Evolutionary conservation across 2,329 filamentous ascomycete species (phyloP), one percentile per base, ranked within the genome.

Genomic region (Lasiodiplodia gonubiensis): DNA sequence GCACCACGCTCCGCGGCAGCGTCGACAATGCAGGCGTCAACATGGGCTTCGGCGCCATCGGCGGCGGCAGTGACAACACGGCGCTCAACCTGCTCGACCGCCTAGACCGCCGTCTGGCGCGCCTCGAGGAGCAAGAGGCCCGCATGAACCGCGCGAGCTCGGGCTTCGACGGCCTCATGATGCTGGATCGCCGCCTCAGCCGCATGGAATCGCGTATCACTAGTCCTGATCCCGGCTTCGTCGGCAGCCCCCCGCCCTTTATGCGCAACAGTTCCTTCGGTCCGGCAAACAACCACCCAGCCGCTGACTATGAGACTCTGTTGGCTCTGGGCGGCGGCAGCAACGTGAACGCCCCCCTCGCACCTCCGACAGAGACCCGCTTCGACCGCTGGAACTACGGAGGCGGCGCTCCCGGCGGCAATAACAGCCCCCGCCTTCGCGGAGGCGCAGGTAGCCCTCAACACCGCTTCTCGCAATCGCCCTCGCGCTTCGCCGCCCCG

Each of bases 31-130:
- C 39, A 2, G 42, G 46, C 42, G 23, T 21, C 33, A 52, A 48
- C 21, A 23, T 33, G 30, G 63, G 23, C 63, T 30, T 27, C 27
- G 49, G 48, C 51, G 25, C 16, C 46, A 14, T 27, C 27, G 49
- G 33, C 51, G 37, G 25, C 25, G 25, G 16, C 52, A 25, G 21
- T 42, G 27, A 25, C 55, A 33, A 37, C 33, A n/a, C 54, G 1
- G 49, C 54, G 14, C 16, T 55, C 66, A 37, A 11, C 57, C 57
- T 63, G 25, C 66, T 67, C 57, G 57, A 67, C 49, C 66, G 66
- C 66, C 57, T 67, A 18, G 66, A 67, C 57, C 57, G 49, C 49
- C 66, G 66, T 14, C 57, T 67, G 18, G 37, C 57, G 18, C 48
- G 48, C 39, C 66, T 67, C 37, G 66, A 67, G 16, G 54, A 67